A percentile compares a stretch with the other conserved stretches of the same genome.
phyloP scores from a whole-genome alignment of 805 yeast species.

The Lachancea meyersii region DNA sequence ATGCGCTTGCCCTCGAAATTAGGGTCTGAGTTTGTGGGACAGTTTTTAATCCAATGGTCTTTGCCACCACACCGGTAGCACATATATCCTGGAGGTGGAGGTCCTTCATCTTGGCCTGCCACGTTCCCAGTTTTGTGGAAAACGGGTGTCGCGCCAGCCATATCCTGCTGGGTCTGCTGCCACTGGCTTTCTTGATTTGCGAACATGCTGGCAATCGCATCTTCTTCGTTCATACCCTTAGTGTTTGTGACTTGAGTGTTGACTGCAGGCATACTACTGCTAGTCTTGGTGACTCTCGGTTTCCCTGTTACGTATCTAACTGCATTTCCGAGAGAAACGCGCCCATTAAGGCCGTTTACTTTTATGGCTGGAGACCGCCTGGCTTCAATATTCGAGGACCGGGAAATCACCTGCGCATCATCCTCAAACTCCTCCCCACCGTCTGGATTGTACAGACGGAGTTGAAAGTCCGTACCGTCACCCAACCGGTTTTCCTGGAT shows the following conservation, averaged over 20 bases:
- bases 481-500: conserved; percentile 74
- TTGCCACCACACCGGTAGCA: conserved; percentile 95
- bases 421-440: conserved; percentile 71
- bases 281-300: conserved; percentile 44
- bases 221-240: conserved; percentile 66
- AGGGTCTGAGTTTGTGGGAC: conserved; percentile 92
- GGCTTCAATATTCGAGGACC: conserved; percentile 80
- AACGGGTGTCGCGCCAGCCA: conserved; percentile 80
- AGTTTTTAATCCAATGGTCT: conserved; percentile 92
- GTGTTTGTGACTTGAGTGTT: conserved; percentile 26
- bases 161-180: conserved; percentile 87
- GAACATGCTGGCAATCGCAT: conserved; percentile 83
- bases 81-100: conserved; percentile 91
- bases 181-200: conserved; percentile 90
- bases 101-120: conserved; percentile 43
- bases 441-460: conserved; percentile 65
- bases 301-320: conserved; percentile 67
- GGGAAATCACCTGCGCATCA: conserved; percentile 84
- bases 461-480: conserved; percentile 77
- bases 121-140: conserved; percentile 38
- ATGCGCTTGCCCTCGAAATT: conserved; percentile 89
- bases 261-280: conserved; percentile 16
- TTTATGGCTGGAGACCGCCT: conserved; percentile 66
- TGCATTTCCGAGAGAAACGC: conserved; percentile 48
- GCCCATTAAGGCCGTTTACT: conserved; percentile 30